Conservation (phyloP, 2,329 filamentous ascomycete species). For the Sporothrix phasma region DNA sequence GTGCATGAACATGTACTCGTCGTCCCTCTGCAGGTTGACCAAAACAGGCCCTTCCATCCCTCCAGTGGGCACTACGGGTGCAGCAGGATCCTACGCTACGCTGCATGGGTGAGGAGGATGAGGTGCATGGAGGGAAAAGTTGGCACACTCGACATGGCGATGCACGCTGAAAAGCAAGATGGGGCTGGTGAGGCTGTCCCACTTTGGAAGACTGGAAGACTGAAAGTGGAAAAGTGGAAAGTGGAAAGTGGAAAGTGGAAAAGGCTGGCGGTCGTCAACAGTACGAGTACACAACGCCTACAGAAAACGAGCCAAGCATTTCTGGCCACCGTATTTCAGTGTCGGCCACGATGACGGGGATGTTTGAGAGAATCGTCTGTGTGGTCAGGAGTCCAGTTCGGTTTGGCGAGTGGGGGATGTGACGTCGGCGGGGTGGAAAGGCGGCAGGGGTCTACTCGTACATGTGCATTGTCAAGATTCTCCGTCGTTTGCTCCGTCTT, state of each 20-base stretch:
- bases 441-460: no score
- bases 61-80: not conserved
- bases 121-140: not conserved
- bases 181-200: not conserved
- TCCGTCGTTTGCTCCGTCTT: no score
- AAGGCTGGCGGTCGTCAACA: not conserved
- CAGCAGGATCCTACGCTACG: not conserved
- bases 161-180: not conserved
- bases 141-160: not conserved
- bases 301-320: not conserved
- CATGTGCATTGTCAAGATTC: no score
- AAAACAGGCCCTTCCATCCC: not conserved
- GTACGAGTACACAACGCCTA: not conserved
- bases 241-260: no score
- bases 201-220: not conserved
- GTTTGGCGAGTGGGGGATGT: not conserved
- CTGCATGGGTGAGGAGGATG: no score
- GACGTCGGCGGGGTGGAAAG: constrained; percentile 3
- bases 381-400: not conserved
- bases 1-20: not conserved
- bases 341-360: not conserved
- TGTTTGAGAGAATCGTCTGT: not conserved
- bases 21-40: not conserved
- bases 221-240: no score
- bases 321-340: not conserved